Evolutionary conservation across 1,139 yeast species (phyloP), one percentile per base, ranked within the genome.

Genomic region (Sugiyamaella paludigena): DNA sequence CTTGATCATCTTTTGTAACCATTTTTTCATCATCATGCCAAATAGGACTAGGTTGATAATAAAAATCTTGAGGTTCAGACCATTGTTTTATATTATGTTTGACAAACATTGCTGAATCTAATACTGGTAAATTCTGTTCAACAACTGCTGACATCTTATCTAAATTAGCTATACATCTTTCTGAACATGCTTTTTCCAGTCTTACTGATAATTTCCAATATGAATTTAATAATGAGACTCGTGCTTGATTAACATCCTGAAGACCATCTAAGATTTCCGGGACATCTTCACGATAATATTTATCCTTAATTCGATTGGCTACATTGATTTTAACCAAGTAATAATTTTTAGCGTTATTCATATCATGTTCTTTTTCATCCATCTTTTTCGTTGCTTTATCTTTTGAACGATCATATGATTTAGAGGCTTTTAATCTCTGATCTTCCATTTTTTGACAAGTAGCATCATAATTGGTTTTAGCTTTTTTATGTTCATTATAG

Each of bases 21-120:
- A 92, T 80, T 41, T 79, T 74, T 56, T 89, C 96, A 66, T 92
- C 97, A 62, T 92, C 98, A 67, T 91, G 98, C 98, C 98, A 94
- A 43, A 94, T 85, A 31, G 91, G 83, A 36, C 95, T 83, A 1
- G 98, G 97, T 57, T 87, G 79, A 62, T 84, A 94, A 57, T 80
- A 78, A 63, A 84, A 87, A 67, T 92, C 98, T 5, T 72, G 72
- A 0, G 98, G 98, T 60, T 89, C 98, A 42, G 75, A 74, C 97
- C 97, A 92, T 19, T 71, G 72, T 32, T 76, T 77, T 19, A 73
- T 62, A 63, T 94, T 94, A 68, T 94, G 99, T 63, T 89, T 89
- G 50, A 89, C 81, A 68, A 83, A 94, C 98, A 94, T 92, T 33
- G 88, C 84, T 0, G 91, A 78, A 67, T 89, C 97, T 48, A 89